Percentiles rank a stretch among this genome's conserved stretches.
These are phyloP conservation scores for Kwoniella sp. DNA, from an alignment of 768 basidiomycete species.

Conservation along the genomic window DNA sequence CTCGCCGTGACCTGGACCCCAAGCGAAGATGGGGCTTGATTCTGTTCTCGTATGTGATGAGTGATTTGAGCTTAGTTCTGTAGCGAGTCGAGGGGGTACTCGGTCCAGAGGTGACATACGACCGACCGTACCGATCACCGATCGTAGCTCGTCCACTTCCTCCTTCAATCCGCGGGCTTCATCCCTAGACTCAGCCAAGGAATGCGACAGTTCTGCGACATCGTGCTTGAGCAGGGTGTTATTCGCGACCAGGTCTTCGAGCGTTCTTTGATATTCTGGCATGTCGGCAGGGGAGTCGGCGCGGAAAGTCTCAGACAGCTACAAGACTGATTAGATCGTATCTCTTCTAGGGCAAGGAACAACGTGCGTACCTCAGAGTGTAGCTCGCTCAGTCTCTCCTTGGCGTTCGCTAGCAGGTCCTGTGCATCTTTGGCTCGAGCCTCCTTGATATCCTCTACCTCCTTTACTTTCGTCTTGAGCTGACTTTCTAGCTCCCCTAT, in stretches of 20 bases:
- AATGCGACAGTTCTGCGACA: slow-evolving; percentile 73
- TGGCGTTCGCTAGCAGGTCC: slow-evolving; percentile 49
- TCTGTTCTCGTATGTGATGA: slow-evolving; percentile 40
- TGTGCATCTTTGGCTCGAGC: slow-evolving; percentile 46
- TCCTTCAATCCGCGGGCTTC: slow-evolving; percentile 70
- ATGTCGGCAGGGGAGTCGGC: slow-evolving; percentile 37
- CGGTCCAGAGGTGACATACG: slow-evolving; percentile 27
- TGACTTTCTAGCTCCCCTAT: slow-evolving; percentile 48
- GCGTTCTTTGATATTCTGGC: slow-evolving; percentile 59
- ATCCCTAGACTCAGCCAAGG: slow-evolving; percentile 76
- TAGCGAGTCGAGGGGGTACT: slow-evolving; percentile 26
- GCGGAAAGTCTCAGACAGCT: slow-evolving; percentile 46
- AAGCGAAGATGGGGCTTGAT: slow-evolving; percentile 34
- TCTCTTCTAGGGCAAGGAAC: background rate
- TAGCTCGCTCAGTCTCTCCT: slow-evolving; percentile 40
- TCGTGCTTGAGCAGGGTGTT: slow-evolving; percentile 81
- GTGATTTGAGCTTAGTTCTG: slow-evolving; percentile 27
- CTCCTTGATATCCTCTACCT: slow-evolving; percentile 48
- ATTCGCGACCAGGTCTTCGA: slow-evolving; percentile 83
- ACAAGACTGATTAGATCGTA: slow-evolving; percentile 1
- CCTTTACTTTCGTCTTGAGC: slow-evolving; percentile 30
- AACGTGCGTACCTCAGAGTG: slow-evolving; percentile 41
- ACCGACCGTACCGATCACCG: slow-evolving; percentile 55
- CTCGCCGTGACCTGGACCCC: slow-evolving; percentile 16
- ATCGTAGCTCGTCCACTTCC: slow-evolving; percentile 74